These are phyloP conservation scores for Mycena capillaripes DNA, from an alignment of 768 basidiomycete genomes.

Conservation along the genomic window DNA sequence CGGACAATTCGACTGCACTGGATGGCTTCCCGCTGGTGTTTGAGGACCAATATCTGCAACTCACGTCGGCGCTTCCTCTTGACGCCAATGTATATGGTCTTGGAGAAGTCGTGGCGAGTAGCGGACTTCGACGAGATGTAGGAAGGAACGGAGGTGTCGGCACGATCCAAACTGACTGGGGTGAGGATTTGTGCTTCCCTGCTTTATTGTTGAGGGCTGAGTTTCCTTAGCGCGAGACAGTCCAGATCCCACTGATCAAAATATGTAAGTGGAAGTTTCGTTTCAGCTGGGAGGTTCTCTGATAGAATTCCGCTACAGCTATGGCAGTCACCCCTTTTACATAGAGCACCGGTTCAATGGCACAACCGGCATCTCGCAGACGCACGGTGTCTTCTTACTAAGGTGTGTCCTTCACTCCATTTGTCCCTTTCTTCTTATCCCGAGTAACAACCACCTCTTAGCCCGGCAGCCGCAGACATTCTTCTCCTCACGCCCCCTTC, in stretches of 20 bases:
- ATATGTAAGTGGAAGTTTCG: constrained; percentile 69
- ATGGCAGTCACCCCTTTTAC: constrained; percentile 82
- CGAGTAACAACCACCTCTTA: no score
- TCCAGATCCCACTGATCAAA: constrained; percentile 75
- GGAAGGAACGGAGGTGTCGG: constrained; percentile 62
- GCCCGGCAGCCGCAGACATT: constrained; percentile 79
- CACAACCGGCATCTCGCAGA: constrained; percentile 62
- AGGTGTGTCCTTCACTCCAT: constrained; percentile 57
- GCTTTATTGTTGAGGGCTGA: no score
- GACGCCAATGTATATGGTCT: constrained; percentile 84
- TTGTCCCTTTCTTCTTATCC: no score
- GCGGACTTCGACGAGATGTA: constrained; percentile 76
- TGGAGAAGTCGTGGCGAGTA: constrained; percentile 79
- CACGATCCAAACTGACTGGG: constrained; percentile 78
- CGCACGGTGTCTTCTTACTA: constrained; percentile 86
- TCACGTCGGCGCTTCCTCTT: constrained; percentile 76
- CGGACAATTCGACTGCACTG: constrained; percentile 69
- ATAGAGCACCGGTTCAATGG: constrained; percentile 79
- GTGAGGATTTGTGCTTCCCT: constrained; percentile 3
- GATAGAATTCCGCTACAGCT: constrained; percentile 51
- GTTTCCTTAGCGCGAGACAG: constrained; percentile 68
- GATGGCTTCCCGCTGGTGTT: constrained; percentile 80
- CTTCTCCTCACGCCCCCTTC: constrained; percentile 75
- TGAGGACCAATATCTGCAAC: constrained; percentile 85
- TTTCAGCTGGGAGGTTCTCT: background rate